Conservation (phyloP, 345 rosid genomes). For the Moricandia moricandioides region DNA sequence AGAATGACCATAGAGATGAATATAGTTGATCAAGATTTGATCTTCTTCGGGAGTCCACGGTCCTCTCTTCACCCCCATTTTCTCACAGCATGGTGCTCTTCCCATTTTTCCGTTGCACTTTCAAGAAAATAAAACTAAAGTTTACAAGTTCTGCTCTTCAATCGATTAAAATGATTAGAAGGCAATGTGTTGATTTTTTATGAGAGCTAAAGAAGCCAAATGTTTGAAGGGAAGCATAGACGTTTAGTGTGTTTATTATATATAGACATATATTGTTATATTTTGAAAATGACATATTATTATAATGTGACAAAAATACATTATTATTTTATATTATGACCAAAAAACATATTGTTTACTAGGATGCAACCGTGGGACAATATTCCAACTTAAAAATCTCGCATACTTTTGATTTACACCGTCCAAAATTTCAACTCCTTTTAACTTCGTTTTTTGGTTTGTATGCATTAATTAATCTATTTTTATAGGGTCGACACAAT, state of each 20-base stretch:
- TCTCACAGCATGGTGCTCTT: slow-evolving; percentile 83
- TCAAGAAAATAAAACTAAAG: slow-evolving; percentile 11
- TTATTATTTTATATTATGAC: neutral
- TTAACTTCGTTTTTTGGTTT: neutral
- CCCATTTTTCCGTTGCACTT: slow-evolving; percentile 42
- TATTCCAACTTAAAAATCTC: slow-evolving; percentile 18
- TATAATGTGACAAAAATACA: neutral
- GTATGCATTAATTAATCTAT: neutral
- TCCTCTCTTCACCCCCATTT: slow-evolving; percentile 74
- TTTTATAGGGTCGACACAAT: neutral
- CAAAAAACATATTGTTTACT: too few species aligned
- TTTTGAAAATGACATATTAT: neutral
- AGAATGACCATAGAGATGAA: slow-evolving; percentile 56
- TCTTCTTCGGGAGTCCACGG: slow-evolving; percentile 79
- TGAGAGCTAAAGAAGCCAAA: slow-evolving; percentile 25
- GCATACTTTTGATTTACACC: slow-evolving; percentile 17
- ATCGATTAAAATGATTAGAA: slow-evolving; percentile 17
- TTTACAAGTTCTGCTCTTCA: neutral
- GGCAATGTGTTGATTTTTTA: slow-evolving; percentile 14
- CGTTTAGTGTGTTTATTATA: slow-evolving; percentile 7
- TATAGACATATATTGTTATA: neutral
- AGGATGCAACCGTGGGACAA: slow-evolving; percentile 33
- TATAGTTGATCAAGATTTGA: slow-evolving; percentile 49
- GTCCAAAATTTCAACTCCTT: slow-evolving; percentile 15
- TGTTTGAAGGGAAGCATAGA: slow-evolving; percentile 21